A percentile compares a stretch with the other conserved stretches of the same genome.
These are phyloP conservation scores for Colletotrichum limetticola DNA, from an alignment of 2,329 filamentous ascomycete genomes.

Conservation along the genomic window DNA sequence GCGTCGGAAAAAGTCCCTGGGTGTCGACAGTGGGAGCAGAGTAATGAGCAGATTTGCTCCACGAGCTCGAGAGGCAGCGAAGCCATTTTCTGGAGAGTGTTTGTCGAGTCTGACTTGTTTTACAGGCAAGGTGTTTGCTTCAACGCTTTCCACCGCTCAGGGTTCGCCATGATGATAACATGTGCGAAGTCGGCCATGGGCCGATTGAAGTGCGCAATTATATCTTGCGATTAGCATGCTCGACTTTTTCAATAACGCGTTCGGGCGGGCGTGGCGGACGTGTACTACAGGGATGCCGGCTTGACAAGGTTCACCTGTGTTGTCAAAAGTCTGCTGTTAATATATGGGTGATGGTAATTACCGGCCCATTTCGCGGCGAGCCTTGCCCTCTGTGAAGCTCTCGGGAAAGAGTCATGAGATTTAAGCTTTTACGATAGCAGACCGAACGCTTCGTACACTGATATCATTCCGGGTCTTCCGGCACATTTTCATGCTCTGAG, in stretches of 20 bases:
- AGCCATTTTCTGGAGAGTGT: background rate
- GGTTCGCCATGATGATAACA: background rate
- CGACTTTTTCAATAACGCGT: background rate
- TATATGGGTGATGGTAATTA: background rate
- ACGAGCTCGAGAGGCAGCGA: slow-evolving; percentile 26
- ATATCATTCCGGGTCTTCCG: background rate
- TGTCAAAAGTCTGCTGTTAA: background rate
- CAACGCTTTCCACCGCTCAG: background rate
- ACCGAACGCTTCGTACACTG: too few species aligned
- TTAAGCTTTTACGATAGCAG: background rate
- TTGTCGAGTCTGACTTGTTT: background rate
- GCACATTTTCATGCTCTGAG: too few species aligned
- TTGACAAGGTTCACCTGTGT: background rate
- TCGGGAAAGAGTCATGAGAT: background rate
- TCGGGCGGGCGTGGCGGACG: too few species aligned
- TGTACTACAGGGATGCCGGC: background rate
- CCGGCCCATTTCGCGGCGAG: background rate
- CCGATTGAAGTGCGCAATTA: background rate
- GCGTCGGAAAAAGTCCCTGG: background rate
- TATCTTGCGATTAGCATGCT: background rate
- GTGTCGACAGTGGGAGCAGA: slow-evolving; percentile 18
- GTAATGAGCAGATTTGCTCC: slow-evolving; percentile 14
- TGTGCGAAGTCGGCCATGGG: background rate
- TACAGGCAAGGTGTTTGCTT: too few species aligned
- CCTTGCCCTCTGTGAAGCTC: background rate